Percentiles rank a stretch among this genome's conserved stretches.
phyloP scores from a whole-genome alignment of 225 moss, liverwort and hornwort species.

The Physcomitrium patens region DNA sequence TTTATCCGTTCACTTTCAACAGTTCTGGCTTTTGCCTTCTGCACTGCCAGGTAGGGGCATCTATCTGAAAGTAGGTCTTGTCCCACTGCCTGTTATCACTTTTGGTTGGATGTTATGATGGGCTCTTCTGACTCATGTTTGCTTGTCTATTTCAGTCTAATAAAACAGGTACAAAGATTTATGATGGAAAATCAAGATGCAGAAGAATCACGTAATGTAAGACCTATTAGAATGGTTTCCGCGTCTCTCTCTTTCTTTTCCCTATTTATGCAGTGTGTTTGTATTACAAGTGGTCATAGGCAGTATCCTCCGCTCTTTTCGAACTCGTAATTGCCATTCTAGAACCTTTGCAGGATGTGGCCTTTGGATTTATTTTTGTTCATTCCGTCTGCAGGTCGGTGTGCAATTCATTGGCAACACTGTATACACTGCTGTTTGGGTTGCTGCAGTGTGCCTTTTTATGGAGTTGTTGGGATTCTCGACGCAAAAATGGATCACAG shows the following conservation, averaged over 20 bases:
- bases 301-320: neutral
- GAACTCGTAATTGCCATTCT: slow-evolving; percentile 16
- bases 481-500: slow-evolving; percentile 96
- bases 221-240: neutral
- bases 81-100: neutral
- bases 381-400: slow-evolving; percentile 66
- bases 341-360: neutral
- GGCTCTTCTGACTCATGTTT: slow-evolving; percentile 35
- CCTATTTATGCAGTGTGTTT: neutral
- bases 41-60: slow-evolving; percentile 74
- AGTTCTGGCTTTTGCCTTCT: slow-evolving; percentile 91
- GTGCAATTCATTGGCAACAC: slow-evolving; percentile 93
- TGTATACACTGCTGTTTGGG: slow-evolving; percentile 97
- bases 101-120: slow-evolving; percentile 12
- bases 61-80: slow-evolving; percentile 1
- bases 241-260: neutral
- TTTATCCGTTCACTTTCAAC: slow-evolving; percentile 90
- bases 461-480: slow-evolving; percentile 99
- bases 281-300: neutral
- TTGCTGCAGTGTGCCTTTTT: slow-evolving; percentile 94
- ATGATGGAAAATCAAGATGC: slow-evolving; percentile 77
- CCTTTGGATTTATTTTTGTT: slow-evolving; percentile 8
- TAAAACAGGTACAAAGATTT: slow-evolving; percentile 83
- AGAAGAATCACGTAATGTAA: slow-evolving; percentile 75
- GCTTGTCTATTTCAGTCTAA: slow-evolving; percentile 58